Percentiles rank a stretch among this genome's conserved stretches.
Conservation (phyloP, 2,329 filamentous ascomycete genomes). For the Magnaporthales sp. region DNA sequence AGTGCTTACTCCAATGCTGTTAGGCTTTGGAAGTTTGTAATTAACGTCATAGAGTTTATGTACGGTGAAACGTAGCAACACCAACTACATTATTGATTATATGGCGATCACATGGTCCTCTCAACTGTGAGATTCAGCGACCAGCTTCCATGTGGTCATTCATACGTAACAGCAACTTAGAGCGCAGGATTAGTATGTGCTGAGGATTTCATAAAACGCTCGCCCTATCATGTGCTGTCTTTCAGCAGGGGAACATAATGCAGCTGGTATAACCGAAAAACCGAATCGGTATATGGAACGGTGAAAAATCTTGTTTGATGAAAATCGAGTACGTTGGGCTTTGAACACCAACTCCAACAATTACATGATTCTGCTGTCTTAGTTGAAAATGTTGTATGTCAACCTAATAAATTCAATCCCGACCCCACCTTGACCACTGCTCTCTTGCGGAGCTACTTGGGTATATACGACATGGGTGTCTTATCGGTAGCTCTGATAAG, state of each 20-base stretch:
- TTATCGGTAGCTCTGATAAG: not conserved
- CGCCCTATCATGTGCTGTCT: too few relatives aligned
- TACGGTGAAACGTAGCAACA: not conserved
- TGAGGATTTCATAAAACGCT: too few relatives aligned
- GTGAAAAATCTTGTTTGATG: too few relatives aligned
- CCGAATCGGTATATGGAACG: not conserved
- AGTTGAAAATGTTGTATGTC: not conserved
- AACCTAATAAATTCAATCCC: not conserved
- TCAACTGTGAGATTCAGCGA: not conserved
- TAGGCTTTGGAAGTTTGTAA: not conserved
- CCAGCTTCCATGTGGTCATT: not conserved
- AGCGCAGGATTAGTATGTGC: not conserved
- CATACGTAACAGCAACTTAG: not conserved
- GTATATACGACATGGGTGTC: not conserved
- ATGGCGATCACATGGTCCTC: not conserved
- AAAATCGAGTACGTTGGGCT: too few relatives aligned
- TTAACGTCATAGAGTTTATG: not conserved
- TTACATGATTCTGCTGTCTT: not conserved
- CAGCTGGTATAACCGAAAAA: too few relatives aligned
- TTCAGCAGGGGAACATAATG: too few relatives aligned
- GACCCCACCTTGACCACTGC: not conserved
- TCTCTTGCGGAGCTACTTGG: not conserved
- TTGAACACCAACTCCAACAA: not conserved
- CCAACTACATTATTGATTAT: not conserved
- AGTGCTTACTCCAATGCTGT: not conserved